phyloP scores from a whole-genome alignment of 257 asterid genomes.

The Solanum habrochaites region DNA sequence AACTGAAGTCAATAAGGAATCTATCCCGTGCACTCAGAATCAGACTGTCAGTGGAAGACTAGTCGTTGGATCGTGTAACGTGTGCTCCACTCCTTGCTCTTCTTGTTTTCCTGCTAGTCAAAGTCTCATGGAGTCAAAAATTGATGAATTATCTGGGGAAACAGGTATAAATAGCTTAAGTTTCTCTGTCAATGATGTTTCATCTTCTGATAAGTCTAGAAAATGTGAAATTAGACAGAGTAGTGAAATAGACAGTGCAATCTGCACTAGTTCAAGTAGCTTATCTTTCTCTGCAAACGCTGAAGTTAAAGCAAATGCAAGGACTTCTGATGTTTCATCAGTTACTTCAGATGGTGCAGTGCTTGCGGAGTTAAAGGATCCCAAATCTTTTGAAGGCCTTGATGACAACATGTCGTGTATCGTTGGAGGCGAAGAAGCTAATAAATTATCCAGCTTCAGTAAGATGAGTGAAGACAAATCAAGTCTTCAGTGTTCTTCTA shows the following conservation, averaged over 20 bases:
- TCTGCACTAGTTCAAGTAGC: constrained; percentile 31
- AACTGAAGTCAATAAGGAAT: constrained; percentile 22
- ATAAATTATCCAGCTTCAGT: constrained; percentile 1
- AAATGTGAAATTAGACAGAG: constrained; percentile 28
- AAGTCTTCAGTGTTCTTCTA: constrained; percentile 6
- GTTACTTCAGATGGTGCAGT: constrained; percentile 31
- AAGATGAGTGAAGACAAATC: constrained; percentile 3
- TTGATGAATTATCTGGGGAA: constrained; percentile 57
- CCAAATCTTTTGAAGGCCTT: constrained; percentile 35
- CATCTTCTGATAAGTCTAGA: constrained; percentile 4
- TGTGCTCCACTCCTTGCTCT: constrained; percentile 63
- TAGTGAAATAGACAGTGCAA: constrained; percentile 32
- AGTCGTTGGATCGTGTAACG: constrained; percentile 47
- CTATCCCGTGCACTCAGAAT: constrained; percentile 17
- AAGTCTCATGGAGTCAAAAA: constrained; percentile 35
- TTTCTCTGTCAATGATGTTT: constrained; percentile 8
- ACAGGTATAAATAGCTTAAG: constrained; percentile 23
- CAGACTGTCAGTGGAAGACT: constrained; percentile 16
- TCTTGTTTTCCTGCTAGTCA: constrained; percentile 52
- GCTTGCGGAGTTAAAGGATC: constrained; percentile 30
- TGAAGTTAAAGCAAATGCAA: constrained; percentile 31
- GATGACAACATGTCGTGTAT: constrained; percentile 51
- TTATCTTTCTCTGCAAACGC: constrained; percentile 47
- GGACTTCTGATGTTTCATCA: constrained; percentile 34
- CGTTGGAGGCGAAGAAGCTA: constrained; percentile 27